These are phyloP conservation scores for Filosporella fistucella DNA, from an alignment of 495 filamentous ascomycete genomes.

Conservation along the genomic window DNA sequence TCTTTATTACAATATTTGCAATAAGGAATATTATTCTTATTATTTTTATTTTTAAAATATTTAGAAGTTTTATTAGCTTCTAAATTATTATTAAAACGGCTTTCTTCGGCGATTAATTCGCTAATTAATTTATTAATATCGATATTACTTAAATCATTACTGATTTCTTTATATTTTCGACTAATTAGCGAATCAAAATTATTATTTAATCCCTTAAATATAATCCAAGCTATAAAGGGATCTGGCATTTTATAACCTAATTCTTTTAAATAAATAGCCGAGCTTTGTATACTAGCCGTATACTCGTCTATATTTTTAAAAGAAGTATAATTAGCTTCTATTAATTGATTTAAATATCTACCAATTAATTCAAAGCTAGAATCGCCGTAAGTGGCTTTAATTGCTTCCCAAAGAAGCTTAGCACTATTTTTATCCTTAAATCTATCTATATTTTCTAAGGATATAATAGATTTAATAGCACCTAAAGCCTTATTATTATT, in stretches of 20 bases:
- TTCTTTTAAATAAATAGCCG: slow-evolving; percentile 4
- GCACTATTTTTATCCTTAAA: slow-evolving; percentile 4
- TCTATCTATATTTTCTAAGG: not conserved
- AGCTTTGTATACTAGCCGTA: not conserved
- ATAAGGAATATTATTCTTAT: not conserved
- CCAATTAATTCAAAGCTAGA: slow-evolving; percentile 4
- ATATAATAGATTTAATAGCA: slow-evolving; percentile 8
- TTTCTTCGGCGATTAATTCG: slow-evolving; percentile 1
- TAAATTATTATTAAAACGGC: not conserved
- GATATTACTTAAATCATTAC: slow-evolving; percentile 2
- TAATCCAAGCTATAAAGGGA: not conserved
- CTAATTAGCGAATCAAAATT: not conserved
- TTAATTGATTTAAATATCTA: not conserved
- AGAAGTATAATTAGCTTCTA: slow-evolving; percentile 2
- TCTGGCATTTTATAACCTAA: not conserved
- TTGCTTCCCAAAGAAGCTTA: not conserved
- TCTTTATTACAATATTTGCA: slow-evolving; percentile 6
- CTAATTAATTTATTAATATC: slow-evolving; percentile 5
- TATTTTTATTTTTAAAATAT: slow-evolving; percentile 6
- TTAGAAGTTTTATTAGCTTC: slow-evolving; percentile 1
- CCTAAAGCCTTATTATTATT: slow-evolving; percentile 2
- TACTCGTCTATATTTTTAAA: slow-evolving; percentile 7
- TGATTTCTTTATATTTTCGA: slow-evolving; percentile 7
- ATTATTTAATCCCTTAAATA: slow-evolving; percentile 7
- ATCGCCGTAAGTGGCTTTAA: slow-evolving; percentile 1